phyloP scores from a whole-genome alignment of 768 basidiomycete species.

The Lactarius akahatsu region DNA sequence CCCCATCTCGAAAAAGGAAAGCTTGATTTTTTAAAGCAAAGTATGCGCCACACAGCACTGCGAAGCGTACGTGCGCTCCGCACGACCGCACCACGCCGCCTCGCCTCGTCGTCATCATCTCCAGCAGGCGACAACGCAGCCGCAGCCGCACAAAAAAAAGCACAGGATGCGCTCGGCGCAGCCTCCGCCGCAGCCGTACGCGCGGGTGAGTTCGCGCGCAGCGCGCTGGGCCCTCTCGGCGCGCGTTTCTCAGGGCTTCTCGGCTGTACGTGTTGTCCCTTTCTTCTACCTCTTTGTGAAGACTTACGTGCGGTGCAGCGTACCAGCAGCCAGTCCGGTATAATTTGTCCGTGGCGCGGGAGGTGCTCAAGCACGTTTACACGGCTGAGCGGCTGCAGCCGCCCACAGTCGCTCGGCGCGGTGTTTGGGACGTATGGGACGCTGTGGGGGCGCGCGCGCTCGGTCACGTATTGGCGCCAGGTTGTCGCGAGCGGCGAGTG shows the following conservation, averaged over 20 bases:
- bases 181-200: conserved; percentile 59
- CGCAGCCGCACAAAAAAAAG: conserved; percentile 64
- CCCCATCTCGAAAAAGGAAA: background rate
- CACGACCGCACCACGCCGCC: conserved; percentile 16
- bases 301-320: conserved; percentile 39
- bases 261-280: conserved; percentile 43
- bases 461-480: conserved; percentile 60
- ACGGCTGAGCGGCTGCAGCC: conserved; percentile 58
- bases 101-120: conserved; percentile 11
- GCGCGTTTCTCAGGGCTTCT: conserved; percentile 58
- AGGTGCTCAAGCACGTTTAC: conserved; percentile 60
- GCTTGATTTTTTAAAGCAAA: background rate
- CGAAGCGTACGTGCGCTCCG: conserved; percentile 12
- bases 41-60: conserved; percentile 6
- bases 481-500: conserved; percentile 63
- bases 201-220: conserved; percentile 51
- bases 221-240: conserved; percentile 48
- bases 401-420: conserved; percentile 55
- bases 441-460: conserved; percentile 61
- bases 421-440: conserved; percentile 60
- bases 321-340: conserved; percentile 78
- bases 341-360: conserved; percentile 74
- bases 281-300: background rate
- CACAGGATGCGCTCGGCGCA: conserved; percentile 60
- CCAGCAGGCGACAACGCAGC: conserved; percentile 1